Conservation (phyloP, 768 basidiomycete species). For the Lactifluus pinguis region DNA sequence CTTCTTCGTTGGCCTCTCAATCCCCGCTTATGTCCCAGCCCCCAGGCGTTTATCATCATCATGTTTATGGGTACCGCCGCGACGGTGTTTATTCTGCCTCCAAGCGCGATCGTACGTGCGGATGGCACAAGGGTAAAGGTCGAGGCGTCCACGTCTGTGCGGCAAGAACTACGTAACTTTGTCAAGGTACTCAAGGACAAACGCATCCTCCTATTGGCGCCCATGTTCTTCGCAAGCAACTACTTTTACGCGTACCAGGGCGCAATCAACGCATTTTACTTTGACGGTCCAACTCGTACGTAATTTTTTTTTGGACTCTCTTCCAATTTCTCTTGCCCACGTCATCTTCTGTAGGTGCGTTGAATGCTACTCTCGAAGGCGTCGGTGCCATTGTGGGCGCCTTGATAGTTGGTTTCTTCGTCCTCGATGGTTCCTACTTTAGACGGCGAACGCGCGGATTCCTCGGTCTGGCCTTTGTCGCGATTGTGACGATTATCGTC, state of each 20-base stretch:
- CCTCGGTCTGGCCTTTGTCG: conserved; percentile 30
- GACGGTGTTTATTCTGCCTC: conserved; percentile 30
- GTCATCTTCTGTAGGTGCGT: conserved; percentile 21
- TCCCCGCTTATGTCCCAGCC: neutral
- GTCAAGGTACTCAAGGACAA: conserved; percentile 32
- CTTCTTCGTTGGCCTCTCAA: neutral
- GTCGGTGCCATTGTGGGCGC: conserved; percentile 37
- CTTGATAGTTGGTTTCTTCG: conserved; percentile 32
- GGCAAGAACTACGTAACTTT: conserved; percentile 25
- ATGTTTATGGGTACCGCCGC: conserved; percentile 34
- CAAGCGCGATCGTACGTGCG: conserved; percentile 29
- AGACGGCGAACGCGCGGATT: conserved; percentile 32
- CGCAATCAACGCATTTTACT: conserved; percentile 31
- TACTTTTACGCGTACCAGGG: conserved; percentile 41
- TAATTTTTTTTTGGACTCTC: neutral
- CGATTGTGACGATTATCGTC: conserved; percentile 26
- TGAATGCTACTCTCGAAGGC: conserved; percentile 32
- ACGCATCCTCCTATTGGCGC: conserved; percentile 32
- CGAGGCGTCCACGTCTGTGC: conserved; percentile 25
- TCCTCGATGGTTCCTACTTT: conserved; percentile 31
- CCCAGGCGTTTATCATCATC: conserved; percentile 37
- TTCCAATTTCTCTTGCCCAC: too few species aligned
- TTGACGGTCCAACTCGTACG: conserved; percentile 35
- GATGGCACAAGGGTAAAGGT: conserved; percentile 36
- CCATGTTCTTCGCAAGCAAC: conserved; percentile 39